Evolutionary conservation across 371 early-diverging fungal species (phyloP), one percentile per base, ranked within the genome.

Genomic region (Apophysomyces elegans): DNA sequence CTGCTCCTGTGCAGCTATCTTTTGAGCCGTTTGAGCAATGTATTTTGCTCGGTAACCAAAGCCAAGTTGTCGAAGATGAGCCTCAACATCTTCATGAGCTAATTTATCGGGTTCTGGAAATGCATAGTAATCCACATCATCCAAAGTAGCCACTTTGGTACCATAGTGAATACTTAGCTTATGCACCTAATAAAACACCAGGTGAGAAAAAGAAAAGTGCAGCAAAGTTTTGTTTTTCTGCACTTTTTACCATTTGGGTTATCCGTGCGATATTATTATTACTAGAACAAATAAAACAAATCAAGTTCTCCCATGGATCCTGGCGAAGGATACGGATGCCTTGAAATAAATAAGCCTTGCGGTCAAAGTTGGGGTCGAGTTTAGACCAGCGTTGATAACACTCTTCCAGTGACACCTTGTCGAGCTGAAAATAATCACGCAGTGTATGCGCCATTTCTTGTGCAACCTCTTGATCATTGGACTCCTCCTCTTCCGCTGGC

Each of bases 221-320:
- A 2, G 16, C 21, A 16, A 7, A 41, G 41, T 47, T 18, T 26
- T 26, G 1, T 26, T 26, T 0, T 26, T 26, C 26, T 26, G 26
- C 26, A 4, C 35, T 5, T 16, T 56, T 65, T 65, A 95, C 96
- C 97, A 97, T 96, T 65, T 80, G 83, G 11, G 95, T 90, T 41
- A 99, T 99, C 37, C 99, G 83, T 21, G 84, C 70, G 44, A 99
- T 96, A 80, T 98, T 96, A 83, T 99, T 99, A 84, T 98, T 98
- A 61, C 89, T 83, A 4, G 95, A 92, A 78, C 99, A 99, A 37
- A 99, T 98, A 70, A 99, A 99, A 12, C 92, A 87, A 56, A 99
- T 80, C 56, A 97, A 68, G 62, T 91, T 95, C 73, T 98, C 96
- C 64, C 91, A 82, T 3, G 98, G 95, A 61, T 93, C 93, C 64